Base-by-base conservation (phyloP, 2,329 filamentous ascomycete species). In the Herpotrichia juniperi region DNA sequence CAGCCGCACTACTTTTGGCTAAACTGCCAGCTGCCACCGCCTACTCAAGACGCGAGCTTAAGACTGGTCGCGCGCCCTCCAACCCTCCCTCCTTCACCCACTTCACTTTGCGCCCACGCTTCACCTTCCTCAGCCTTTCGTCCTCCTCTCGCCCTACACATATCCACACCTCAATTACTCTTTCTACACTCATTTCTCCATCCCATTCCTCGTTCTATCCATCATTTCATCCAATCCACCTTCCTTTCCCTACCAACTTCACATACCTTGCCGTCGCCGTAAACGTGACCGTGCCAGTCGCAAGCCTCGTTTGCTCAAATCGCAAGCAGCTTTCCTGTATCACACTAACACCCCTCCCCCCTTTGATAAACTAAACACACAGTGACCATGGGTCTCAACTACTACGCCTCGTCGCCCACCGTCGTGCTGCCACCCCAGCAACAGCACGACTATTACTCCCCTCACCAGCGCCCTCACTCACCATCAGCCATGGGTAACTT, bases 371-470 rank as follows among this genome's bases (percentile, higher is more conserved):
- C 72, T 74, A 72, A 74, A 72, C 68, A 68, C 53, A 66, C 72
- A 74, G 71, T 69, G 46, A 69, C 59, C 60, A 76, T 76, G 73
- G 73, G 68, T 62, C 70, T 75, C 56, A 75, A 77, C 68, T 79
- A 79, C 67, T 78, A 74, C 64, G 71, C 74, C 54, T 78, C 77
- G 32, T 76, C 77, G 48, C 77, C 78, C 37, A 78, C 76, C 31
- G 74, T 79, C 51, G 74, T 78, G 57, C 71, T 80, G 53, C 76
- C 75, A 17, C 72, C 77, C 43, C 73, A 67, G 58, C 68, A 70
- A 61, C 72, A 64, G 46, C 65, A 74, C 53, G 62, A 57, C 58
- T 71, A 69, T 62, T 72, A 73, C 54, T 62, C 71, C 34, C 61
- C 61, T 54, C 62, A 67, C 51, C 70, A 67, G 48, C 64, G 66